Percentiles rank a stretch among this genome's conserved stretches.
Evolutionary conservation across 257 asterid genomes (phyloP).

Genomic region (Nicotiana tomentosiformis): DNA sequence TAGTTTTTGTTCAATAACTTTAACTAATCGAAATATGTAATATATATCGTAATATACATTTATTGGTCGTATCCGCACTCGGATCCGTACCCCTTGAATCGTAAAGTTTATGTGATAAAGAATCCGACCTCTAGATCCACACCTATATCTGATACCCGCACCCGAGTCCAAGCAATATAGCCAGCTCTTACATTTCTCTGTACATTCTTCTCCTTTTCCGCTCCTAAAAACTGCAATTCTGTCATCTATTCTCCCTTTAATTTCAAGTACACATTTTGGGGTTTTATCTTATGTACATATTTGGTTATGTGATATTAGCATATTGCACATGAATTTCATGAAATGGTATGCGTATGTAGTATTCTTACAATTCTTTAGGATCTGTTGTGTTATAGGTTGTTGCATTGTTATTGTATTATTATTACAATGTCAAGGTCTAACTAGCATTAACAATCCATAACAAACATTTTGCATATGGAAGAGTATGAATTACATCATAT

Average conservation of each 20-base stretch:
- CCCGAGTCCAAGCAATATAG: too few species aligned
- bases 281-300: neutral
- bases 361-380: neutral
- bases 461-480: neutral
- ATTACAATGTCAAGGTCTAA: neutral
- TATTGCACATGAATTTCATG: neutral
- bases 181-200: conserved; percentile 2
- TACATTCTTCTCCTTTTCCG: neutral
- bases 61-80: too few species aligned
- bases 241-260: conserved; percentile 6
- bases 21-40: too few species aligned
- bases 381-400: conserved; percentile 1
- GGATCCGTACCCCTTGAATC: too few species aligned
- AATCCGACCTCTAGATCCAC: too few species aligned
- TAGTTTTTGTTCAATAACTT: too few species aligned
- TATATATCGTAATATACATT: too few species aligned
- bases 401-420: neutral
- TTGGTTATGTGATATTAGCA: neutral
- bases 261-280: neutral
- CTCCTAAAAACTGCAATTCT: neutral
- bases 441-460: neutral
- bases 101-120: too few species aligned
- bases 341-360: neutral
- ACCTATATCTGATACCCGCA: too few species aligned
- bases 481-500: neutral